Base-by-base conservation (phyloP, 208 protist genomes). In the Endotrypanum monterogeii region DNA sequence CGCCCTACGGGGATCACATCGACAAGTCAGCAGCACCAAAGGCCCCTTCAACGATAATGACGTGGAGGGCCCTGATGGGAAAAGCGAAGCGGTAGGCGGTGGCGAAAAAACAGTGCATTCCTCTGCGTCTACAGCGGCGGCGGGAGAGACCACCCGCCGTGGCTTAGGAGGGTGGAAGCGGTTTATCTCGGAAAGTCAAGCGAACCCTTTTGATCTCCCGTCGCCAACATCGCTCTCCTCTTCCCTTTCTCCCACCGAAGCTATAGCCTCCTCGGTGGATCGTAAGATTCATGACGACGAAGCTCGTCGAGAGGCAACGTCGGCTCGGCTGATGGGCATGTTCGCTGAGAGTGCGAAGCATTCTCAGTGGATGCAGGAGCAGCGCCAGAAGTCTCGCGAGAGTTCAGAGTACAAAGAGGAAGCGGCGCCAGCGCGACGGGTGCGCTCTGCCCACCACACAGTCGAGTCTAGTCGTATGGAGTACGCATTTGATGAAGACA, bases 121-220 rank as follows among this genome's bases (percentile, higher is more conserved):
- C 37, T 46, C 60, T 12, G 48, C 3, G 32, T 0, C 54, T 18
- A 39, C 32, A 52, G 50, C 41, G 28, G 20, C 37, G 9, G n/a
- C 23, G 25, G 3, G 11, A 61, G 18, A 25, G 7, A n/a, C 35
- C n/a, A 18, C 56, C 37, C 28, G 28, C 16, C 12, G 14, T 25
- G 61, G 51, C n/a, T 79, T 79, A 25, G 32, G 74, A 56, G 75
- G 75, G 0, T 79, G 75, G 75, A 79, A 66, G 44, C 75, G 75
- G 6, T 68, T 74, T 28, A 61, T 51, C 50, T 20, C 65, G 39
- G 63, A 7, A 11, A 20, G 3, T 35, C 3, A n/a, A 6, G 20
- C 63, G 44, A 35, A 14, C 44, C 44, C 37, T 30, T 39, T 4
- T 41, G 20, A 28, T 28, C 35, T 25, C 32, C 41, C 63, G 44